Percentiles rank a stretch among this genome's conserved stretches.
Evolutionary conservation across 2,329 filamentous ascomycete species (phyloP).

Genomic region (Epichloe sylvatica): DNA sequence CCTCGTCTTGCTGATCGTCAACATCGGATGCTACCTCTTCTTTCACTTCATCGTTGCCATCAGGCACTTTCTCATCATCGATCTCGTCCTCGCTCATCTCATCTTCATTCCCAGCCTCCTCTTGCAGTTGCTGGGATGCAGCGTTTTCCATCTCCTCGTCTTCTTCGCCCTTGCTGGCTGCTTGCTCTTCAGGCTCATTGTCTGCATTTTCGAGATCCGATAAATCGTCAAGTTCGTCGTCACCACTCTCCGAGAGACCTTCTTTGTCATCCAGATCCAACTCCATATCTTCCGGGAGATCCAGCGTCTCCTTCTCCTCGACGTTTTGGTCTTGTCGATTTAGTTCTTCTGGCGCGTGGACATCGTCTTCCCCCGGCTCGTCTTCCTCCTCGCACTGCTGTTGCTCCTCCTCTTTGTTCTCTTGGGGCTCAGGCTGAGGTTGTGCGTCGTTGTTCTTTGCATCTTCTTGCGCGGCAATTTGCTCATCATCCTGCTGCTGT

Average conservation of each 20-base stretch:
- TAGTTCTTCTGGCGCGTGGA: conserved; percentile 39
- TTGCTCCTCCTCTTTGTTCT: conserved; percentile 22
- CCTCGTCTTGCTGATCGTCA: conserved; percentile 4
- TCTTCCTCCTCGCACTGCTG: conserved; percentile 22
- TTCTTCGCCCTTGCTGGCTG: conserved; percentile 18
- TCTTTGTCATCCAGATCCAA: conserved; percentile 61
- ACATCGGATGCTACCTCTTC: conserved; percentile 26
- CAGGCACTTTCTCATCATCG: conserved; percentile 31
- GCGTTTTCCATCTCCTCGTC: conserved; percentile 24
- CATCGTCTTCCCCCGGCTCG: conserved; percentile 34
- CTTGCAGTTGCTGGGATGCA: conserved; percentile 23
- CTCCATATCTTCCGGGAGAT: conserved; percentile 78
- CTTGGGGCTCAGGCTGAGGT: conserved; percentile 35
- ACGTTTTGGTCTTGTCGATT: conserved; percentile 59
- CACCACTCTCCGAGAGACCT: conserved; percentile 41
- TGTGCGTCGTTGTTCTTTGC: conserved; percentile 28
- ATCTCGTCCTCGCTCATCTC: conserved; percentile 27
- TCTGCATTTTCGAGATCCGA: conserved; percentile 37
- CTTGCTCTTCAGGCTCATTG: conserved; percentile 23
- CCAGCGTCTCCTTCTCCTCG: conserved; percentile 67
- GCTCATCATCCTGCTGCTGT: conserved; percentile 50
- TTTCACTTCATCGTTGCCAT: conserved; percentile 38
- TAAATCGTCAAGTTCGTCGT: conserved; percentile 46
- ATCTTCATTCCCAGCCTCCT: conserved; percentile 31
- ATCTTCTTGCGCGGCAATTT: conserved; percentile 45